phyloP scores from a whole-genome alignment of 2,329 filamentous ascomycete species.

The Aspergillus awamori region DNA sequence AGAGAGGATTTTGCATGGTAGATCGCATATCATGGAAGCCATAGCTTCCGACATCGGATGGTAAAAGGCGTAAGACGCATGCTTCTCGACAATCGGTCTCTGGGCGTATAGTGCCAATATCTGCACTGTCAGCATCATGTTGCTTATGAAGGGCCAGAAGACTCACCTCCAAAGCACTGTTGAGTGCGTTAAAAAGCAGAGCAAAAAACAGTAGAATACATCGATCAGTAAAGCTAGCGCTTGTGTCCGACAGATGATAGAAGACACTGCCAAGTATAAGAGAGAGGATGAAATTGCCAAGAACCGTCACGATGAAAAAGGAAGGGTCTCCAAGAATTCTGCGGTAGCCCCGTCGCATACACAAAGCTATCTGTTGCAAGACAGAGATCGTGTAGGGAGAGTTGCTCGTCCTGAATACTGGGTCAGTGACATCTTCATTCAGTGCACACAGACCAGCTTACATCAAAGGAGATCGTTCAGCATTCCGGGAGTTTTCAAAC shows the following conservation, averaged over 20 bases:
- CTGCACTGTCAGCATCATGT: background rate
- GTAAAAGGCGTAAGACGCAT: conserved; percentile 20
- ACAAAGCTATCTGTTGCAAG: conserved; percentile 71
- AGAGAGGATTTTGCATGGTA: conserved; percentile 75
- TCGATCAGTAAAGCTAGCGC: conserved; percentile 66
- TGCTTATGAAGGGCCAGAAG: no score
- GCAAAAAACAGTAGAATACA: conserved; percentile 80
- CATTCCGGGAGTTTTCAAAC: conserved; percentile 11
- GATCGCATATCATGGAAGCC: conserved; percentile 30
- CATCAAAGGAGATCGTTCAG: conserved; percentile 4
- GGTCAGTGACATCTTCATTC: conserved; percentile 23
- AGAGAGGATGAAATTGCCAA: conserved; percentile 69
- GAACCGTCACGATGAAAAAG: conserved; percentile 64
- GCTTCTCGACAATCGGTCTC: conserved; percentile 21
- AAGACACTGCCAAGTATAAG: conserved; percentile 75
- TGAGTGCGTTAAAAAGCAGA: conserved; percentile 79
- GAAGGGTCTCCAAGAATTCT: conserved; percentile 73
- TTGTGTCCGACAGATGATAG: conserved; percentile 65
- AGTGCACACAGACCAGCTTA: background rate
- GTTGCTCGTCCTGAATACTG: conserved; percentile 52
- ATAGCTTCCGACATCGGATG: conserved; percentile 15
- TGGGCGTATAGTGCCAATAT: conserved; percentile 22
- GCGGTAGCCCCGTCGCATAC: conserved; percentile 75
- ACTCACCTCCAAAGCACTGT: conserved; percentile 65
- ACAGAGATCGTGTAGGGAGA: conserved; percentile 83